A percentile compares a stretch with the other conserved stretches of the same genome.
These are phyloP conservation scores for Trichoderma semiorbis DNA, from an alignment of 2,329 filamentous ascomycete species.

Conservation along the genomic window DNA sequence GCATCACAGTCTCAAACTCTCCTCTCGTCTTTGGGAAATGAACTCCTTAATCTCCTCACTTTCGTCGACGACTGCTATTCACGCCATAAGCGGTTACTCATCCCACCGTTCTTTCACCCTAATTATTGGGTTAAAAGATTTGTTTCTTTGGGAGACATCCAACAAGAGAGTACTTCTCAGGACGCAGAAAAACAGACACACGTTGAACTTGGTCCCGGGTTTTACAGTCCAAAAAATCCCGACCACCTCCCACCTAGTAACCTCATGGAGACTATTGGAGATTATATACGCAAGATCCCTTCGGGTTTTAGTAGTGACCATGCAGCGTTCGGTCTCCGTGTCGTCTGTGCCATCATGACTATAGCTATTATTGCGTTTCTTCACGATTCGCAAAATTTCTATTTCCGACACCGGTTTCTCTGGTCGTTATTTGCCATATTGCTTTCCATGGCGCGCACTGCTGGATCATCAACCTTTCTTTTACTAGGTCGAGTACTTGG, in stretches of 20 bases:
- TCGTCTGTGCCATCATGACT: background rate
- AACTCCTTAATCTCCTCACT: background rate
- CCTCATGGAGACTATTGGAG: background rate
- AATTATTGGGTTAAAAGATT: background rate
- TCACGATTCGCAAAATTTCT: background rate
- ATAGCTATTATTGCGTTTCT: background rate
- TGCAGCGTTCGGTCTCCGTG: background rate
- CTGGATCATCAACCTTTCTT: background rate
- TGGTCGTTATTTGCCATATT: background rate
- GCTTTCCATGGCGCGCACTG: background rate
- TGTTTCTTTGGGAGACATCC: background rate
- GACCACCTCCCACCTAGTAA: background rate
- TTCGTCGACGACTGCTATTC: background rate
- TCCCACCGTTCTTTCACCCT: background rate
- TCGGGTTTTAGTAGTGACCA: background rate
- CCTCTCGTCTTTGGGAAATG: background rate
- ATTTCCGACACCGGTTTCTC: background rate
- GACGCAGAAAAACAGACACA: background rate
- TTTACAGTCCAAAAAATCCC: background rate
- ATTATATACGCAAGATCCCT: background rate
- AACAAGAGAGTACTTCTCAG: background rate
- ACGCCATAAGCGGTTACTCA: background rate
- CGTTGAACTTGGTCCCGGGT: background rate
- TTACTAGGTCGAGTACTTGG: background rate
- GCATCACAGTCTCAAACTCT: background rate